Evolutionary conservation across 2,329 filamentous ascomycete genomes (phyloP), one percentile per base, ranked within the genome.

Genomic region (Thelonectria discophora): DNA sequence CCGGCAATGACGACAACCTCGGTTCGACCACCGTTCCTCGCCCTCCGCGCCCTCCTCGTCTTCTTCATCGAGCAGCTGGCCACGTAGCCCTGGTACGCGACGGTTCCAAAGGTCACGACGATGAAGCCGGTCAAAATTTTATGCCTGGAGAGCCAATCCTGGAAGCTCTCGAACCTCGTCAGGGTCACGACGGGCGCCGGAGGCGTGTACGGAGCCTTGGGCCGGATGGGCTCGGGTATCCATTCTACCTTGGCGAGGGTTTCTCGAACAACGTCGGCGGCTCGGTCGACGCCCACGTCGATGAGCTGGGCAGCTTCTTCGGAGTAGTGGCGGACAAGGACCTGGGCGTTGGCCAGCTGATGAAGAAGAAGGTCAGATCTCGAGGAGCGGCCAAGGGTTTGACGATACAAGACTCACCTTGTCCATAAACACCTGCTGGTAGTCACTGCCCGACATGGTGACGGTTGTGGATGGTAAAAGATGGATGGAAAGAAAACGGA

Each of bases 1-100:
- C 94, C 94, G 20, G 93, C 93, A 64, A 98, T 86, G 27, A 98
- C 91, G 74, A 88, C 81, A 5, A 98, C 94, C 77, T 99, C 95
- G 65, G 90, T 88, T 55, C 95, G 86, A 4, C 92, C 92, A 21
- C 95, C 95, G 78, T 93, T 97, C 51, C 85, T 84, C 3, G 93
- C 91, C 57, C 91, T 88, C 78, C 85, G 89, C 11, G 94, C 95
- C 65, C 92, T 87, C 66, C 94, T 86, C 55, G 84, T 85, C 74
- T 88, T 91, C 62, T 86, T 87, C 56, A 85, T 82, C 61, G 86
- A 86, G 58, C 88, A 82, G 57, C 77, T 81, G 55, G 75, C 81
- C 60, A 78, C 77, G 64, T 86, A 83, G 24, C 78, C 77, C 60
- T 80, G 80, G 75, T 86, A 88, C 20, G 81, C 79, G 17, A 82